Evolutionary conservation across 2,329 filamentous ascomycete species (phyloP), one percentile per base, ranked within the genome.

Genomic region (Cladophialophora chaetospira): DNA sequence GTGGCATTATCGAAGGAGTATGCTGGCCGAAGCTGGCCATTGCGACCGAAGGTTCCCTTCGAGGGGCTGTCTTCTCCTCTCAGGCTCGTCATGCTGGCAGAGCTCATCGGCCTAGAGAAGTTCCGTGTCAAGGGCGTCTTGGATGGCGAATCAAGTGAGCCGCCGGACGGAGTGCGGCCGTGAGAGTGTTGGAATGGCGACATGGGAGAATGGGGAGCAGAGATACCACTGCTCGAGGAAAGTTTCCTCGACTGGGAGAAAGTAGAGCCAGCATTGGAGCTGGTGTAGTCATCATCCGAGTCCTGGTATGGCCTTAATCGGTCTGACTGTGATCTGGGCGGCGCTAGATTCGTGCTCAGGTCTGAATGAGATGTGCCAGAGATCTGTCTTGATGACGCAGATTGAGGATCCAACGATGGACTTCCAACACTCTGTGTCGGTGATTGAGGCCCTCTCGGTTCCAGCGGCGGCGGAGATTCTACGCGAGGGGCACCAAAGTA

Each of bases 41-140:
- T n/a, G 17, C 46, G 57, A 25, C 53, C 42, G 50, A 59, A 35
- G 13, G 60, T 31, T 4, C 44, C 50, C 36, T 53, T 57, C 4
- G 49, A 42, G 11, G 60, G 60, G 71, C 55, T 63, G 21, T 54
- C 53, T 6, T 63, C 55, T 25, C 21, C 23, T 40, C 23, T 40
- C n/a, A 64, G 54, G 23, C 62, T 64, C 35, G 43, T 46, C 66
- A 65, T 36, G 66, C 83, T 64, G 80, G 60, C 84, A 85, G 82
- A 68, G 71, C 93, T 97, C 59, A 96, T 75, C 0, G 94, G 94
- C 40, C 94, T 83, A 0, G 94, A 97, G 71, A 97, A 97, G 73
- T 99, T 97, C 74, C 75, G 81, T 42, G 81, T 80, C 11, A 46
- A 55, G 38, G 26, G 25, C 26, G 29, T 36, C 35, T 46, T 47